Evolutionary conservation across 179 eudicot species (phyloP).

Genomic region (Patellifolia procumbens): DNA sequence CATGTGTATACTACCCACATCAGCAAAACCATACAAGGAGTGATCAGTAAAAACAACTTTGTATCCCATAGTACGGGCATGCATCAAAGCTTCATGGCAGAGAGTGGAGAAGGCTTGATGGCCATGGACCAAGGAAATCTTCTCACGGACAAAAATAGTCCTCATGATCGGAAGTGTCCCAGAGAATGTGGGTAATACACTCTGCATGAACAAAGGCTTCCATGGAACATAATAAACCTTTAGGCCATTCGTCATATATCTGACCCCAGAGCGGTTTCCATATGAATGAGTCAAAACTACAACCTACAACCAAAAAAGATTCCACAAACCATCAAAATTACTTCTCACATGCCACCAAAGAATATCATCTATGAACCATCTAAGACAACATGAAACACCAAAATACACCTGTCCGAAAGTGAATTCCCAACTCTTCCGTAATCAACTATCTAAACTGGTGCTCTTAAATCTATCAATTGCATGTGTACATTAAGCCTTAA

Average conservation of each 20-base stretch:
- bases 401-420: background rate
- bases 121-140: constrained; percentile 87
- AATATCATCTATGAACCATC: constrained; percentile 5
- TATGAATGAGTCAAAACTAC: constrained; percentile 98
- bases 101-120: constrained; percentile 98
- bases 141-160: constrained; percentile 80
- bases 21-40: constrained; percentile 95
- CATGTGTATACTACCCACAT: constrained; percentile 96
- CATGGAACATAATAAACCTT: constrained; percentile 94
- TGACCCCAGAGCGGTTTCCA: constrained; percentile 79
- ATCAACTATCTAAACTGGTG: too few species aligned
- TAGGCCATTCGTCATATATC: constrained; percentile 85
- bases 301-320: constrained; percentile 45
- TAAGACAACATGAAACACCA: background rate
- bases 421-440: too few species aligned
- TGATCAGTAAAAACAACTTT: constrained; percentile 95
- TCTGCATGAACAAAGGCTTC: constrained; percentile 93
- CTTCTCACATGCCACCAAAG: background rate
- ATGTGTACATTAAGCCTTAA: too few species aligned
- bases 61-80: constrained; percentile 96
- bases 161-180: constrained; percentile 93
- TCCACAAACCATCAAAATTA: background rate
- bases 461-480: too few species aligned
- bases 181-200: constrained; percentile 80
- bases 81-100: constrained; percentile 97